Evolutionary conservation across 2,329 filamentous ascomycete genomes (phyloP).

Genomic region (Tolypocladium ophioglossoides): DNA sequence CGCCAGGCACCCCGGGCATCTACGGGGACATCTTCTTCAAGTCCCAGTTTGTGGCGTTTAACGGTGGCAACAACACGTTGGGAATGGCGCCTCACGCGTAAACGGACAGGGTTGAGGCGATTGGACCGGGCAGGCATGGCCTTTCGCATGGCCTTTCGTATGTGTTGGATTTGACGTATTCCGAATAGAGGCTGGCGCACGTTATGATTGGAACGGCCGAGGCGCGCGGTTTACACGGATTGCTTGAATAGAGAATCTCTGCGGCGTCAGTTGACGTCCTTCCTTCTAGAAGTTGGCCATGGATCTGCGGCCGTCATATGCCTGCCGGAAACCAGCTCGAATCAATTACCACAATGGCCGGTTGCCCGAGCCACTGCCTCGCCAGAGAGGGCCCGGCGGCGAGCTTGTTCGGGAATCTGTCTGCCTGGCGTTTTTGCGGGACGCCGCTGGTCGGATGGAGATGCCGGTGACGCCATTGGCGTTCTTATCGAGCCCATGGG

Average conservation of each 20-base stretch:
- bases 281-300: not conserved
- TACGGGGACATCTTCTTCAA: slow-evolving; percentile 54
- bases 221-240: not conserved
- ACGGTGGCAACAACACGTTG: slow-evolving; percentile 42
- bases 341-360: no score
- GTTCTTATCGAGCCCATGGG: no score
- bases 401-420: not conserved
- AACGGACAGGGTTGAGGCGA: not conserved
- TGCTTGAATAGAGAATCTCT: not conserved
- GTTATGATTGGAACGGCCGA: not conserved
- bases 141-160: no score
- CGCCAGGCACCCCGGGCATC: slow-evolving; percentile 43
- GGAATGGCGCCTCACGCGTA: slow-evolving; percentile 31
- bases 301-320: not conserved
- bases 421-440: no score
- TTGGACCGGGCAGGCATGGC: no score
- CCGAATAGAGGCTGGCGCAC: not conserved
- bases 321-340: not conserved
- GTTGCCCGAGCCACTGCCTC: no score
- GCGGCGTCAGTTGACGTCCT: not conserved
- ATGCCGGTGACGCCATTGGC: no score
- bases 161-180: not conserved
- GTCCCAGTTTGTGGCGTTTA: slow-evolving; percentile 48
- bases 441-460: no score
- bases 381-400: not conserved